Conservation (phyloP, 257 asterid genomes). For the Petunia axillaris region DNA sequence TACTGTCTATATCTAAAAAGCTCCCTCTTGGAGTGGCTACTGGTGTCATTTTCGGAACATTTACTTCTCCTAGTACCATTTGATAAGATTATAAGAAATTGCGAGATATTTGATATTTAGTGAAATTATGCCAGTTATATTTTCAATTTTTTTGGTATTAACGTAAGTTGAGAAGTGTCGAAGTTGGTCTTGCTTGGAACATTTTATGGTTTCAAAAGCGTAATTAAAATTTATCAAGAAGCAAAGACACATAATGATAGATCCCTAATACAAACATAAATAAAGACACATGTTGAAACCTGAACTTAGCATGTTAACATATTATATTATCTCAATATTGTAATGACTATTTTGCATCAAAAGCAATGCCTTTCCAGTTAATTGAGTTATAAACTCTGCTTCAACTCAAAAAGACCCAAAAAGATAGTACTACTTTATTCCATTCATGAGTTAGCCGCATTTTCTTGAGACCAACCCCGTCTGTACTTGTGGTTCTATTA, state of each 20-base stretch:
- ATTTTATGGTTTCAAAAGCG: no score
- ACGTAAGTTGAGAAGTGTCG: no score
- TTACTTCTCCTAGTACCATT: background rate
- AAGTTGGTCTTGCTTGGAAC: no score
- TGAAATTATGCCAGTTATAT: background rate
- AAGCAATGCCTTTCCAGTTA: conserved; percentile 20
- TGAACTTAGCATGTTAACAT: background rate
- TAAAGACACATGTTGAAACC: conserved; percentile 9
- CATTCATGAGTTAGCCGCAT: conserved; percentile 33
- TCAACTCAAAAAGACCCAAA: background rate
- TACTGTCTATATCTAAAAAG: no score
- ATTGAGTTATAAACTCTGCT: conserved; percentile 7
- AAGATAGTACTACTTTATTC: background rate
- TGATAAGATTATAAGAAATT: no score
- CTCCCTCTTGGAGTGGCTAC: no score
- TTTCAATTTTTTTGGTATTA: no score
- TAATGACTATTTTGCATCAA: conserved; percentile 20
- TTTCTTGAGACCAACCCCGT: conserved; percentile 47
- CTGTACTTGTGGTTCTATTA: conserved; percentile 30
- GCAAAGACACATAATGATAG: background rate
- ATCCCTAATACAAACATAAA: background rate
- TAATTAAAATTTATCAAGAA: no score
- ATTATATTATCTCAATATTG: conserved; percentile 1
- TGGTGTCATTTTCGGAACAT: no score
- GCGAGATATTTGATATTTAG: background rate